phyloP scores from a whole-genome alignment of 2,329 filamentous ascomycete genomes.

The Colletotrichum ledebouriae region DNA sequence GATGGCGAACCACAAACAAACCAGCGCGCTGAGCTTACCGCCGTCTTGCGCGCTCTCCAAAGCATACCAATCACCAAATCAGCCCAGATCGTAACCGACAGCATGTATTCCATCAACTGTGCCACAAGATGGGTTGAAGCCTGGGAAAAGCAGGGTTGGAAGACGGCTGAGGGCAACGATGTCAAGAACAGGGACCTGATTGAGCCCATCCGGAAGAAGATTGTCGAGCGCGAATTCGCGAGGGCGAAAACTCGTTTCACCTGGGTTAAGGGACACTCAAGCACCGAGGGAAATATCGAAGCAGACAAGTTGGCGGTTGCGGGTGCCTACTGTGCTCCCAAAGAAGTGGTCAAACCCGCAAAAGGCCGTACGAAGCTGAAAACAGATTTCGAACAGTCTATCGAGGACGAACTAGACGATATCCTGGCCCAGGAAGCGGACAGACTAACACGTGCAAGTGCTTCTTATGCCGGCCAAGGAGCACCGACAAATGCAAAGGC shows the following conservation, averaged over 20 bases:
- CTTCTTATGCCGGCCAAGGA: too few species aligned
- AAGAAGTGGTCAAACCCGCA: neutral
- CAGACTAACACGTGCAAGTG: too few species aligned
- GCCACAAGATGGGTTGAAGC: conserved; percentile 84
- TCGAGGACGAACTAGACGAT: neutral
- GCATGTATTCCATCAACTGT: conserved; percentile 91
- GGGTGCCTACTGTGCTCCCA: conserved; percentile 48
- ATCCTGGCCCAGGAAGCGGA: too few species aligned
- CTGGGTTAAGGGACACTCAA: conserved; percentile 91
- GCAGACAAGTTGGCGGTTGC: conserved; percentile 83
- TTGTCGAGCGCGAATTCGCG: conserved; percentile 75
- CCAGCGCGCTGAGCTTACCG: conserved; percentile 94
- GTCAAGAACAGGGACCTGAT: conserved; percentile 93
- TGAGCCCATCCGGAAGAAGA: conserved; percentile 62
- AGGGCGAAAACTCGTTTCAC: conserved; percentile 77
- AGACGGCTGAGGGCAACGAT: conserved; percentile 74
- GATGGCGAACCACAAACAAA: conserved; percentile 86
- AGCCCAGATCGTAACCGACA: conserved; percentile 88
- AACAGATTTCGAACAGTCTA: neutral
- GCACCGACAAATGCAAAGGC: neutral
- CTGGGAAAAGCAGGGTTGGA: conserved; percentile 85
- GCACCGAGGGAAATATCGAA: conserved; percentile 79
- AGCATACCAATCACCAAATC: conserved; percentile 75
- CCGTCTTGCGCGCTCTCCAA: conserved; percentile 86
- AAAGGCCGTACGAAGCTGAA: neutral